phyloP scores from a whole-genome alignment of 2,329 filamentous ascomycete genomes.

The Aureobasidium sp. region DNA sequence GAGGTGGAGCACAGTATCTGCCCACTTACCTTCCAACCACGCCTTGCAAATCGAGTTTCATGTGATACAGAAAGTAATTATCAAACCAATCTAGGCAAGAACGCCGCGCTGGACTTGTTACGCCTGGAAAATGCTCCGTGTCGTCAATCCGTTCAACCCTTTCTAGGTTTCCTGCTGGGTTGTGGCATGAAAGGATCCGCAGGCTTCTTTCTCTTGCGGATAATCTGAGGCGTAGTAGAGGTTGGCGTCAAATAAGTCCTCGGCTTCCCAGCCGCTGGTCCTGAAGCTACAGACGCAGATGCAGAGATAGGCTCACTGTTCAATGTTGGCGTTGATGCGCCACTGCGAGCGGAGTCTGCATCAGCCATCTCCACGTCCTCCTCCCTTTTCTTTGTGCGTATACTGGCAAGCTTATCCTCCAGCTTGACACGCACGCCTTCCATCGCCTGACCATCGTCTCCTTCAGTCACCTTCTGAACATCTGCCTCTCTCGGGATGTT shows the following conservation, averaged over 20 bases:
- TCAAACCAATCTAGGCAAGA: background rate
- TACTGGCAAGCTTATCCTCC: constrained; percentile 26
- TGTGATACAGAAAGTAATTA: constrained; percentile 1
- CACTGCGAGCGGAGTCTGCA: constrained; percentile 18
- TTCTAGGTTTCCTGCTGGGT: constrained; percentile 18
- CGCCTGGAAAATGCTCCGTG: background rate
- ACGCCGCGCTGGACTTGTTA: constrained; percentile 5
- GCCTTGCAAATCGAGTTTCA: constrained; percentile 1
- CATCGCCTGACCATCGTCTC: constrained; percentile 10
- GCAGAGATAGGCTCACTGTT: background rate
- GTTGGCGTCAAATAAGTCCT: constrained; percentile 1
- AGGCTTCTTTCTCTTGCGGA: constrained; percentile 22
- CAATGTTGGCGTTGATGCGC: constrained; percentile 13
- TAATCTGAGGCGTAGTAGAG: constrained; percentile 6
- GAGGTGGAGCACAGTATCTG: constrained; percentile 7
- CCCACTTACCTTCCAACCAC: constrained; percentile 10
- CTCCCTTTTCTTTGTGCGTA: background rate
- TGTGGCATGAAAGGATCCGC: constrained; percentile 25
- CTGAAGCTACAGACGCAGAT: background rate
- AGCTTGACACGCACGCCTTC: constrained; percentile 14
- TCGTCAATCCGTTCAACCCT: background rate
- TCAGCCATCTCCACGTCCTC: constrained; percentile 30
- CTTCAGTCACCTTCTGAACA: constrained; percentile 1
- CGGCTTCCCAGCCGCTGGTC: constrained; percentile 1
- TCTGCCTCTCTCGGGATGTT: background rate